Evolutionary conservation across 2,329 filamentous ascomycete species (phyloP), one percentile per base, ranked within the genome.

Genomic region (Tricladium varicosporioides): DNA sequence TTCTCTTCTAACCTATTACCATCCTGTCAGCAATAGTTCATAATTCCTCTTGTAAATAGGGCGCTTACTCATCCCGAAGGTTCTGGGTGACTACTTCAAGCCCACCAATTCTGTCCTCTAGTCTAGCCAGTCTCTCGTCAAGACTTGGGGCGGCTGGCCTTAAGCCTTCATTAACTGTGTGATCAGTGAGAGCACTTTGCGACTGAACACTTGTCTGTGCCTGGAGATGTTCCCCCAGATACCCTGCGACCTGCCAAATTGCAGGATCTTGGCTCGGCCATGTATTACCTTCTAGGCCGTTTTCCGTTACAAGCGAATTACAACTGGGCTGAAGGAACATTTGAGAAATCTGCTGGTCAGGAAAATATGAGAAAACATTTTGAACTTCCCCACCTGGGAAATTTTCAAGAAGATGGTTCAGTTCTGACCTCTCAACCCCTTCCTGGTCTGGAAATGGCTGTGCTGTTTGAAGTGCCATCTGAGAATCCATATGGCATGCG

Each of bases 41-140:
- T 19, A 45, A 13, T 7, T n/a, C 32, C 50, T 51, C 44, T 7
- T 44, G 33, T 46, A 48, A 43, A 16, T 31, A 22, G 13, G 15
- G 46, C 19, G 50, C 33, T 50, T 18, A 55, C 33, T 55, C 19
- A n/a, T 55, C 50, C 31, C 32, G 18, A 36, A 55, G 46, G 16
- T 51, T 19, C 18, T 55, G n/a, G 18, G 50, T 55, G 50, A 50
- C 16, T 15, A 36, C 45, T 50, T 54, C 32, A 45, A 54, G 45
- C 16, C 45, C 46, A 11, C 52, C 18, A 44, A 54, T 40, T 54
- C 19, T 48, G 42, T 54, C 16, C 27, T 54, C 44, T 10, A 54
- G 43, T 22, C 2, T 14, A 33, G 33, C 15, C 16, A 54, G 14
- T 48, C 15, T 54, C 33, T 54, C 18, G 18, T 54, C 16, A 54